Percentiles rank a stretch among this genome's conserved stretches.
phyloP scores from a whole-genome alignment of 768 basidiomycete species.

The Panaeolus papilionaceus region DNA sequence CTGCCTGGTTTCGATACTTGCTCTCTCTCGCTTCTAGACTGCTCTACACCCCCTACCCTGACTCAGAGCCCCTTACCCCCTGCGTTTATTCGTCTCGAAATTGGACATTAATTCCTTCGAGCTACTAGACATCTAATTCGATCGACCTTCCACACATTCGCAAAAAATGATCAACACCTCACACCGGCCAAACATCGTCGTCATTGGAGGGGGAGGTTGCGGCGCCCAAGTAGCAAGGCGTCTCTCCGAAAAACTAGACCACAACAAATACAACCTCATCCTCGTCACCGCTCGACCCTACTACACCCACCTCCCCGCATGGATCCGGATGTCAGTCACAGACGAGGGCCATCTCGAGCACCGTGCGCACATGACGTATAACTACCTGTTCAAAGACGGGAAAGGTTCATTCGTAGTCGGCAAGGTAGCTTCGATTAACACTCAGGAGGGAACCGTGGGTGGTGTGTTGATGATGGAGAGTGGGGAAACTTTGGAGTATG shows the following conservation, averaged over 20 bases:
- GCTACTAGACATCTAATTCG: neutral
- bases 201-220: constrained; percentile 56
- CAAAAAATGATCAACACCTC: constrained; percentile 23
- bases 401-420: constrained; percentile 26
- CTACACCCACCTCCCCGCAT: constrained; percentile 53
- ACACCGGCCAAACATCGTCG: constrained; percentile 29
- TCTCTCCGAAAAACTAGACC: constrained; percentile 58
- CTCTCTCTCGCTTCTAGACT: neutral
- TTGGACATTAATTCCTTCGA: neutral
- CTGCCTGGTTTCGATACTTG: neutral
- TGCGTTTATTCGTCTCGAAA: neutral
- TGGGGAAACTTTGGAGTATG: constrained; percentile 56
- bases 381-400: constrained; percentile 29
- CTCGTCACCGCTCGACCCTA: constrained; percentile 61
- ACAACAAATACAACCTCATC: constrained; percentile 53
- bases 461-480: constrained; percentile 52
- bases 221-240: constrained; percentile 50
- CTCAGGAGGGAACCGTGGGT: constrained; percentile 26
- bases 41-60: neutral
- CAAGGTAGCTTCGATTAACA: constrained; percentile 23
- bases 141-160: neutral
- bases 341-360: constrained; percentile 49
- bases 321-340: constrained; percentile 58
- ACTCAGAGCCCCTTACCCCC: no score
- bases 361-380: constrained; percentile 51